Conservation (phyloP, 2,329 filamentous ascomycete species). For the Colletotrichum agaves region DNA sequence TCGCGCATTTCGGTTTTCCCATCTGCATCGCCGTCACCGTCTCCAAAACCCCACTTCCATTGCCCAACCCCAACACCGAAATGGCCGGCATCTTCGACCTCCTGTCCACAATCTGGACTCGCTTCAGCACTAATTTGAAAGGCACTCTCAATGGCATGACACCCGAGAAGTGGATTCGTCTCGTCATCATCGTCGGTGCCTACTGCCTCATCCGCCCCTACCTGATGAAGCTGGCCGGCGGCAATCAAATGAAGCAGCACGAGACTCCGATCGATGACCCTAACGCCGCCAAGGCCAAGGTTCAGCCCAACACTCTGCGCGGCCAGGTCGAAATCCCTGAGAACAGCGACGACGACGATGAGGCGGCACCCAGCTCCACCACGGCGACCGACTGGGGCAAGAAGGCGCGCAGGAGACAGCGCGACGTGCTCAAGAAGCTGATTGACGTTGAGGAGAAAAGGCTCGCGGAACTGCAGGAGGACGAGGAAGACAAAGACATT, state of each 20-base stretch:
- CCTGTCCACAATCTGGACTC: conserved; percentile 21
- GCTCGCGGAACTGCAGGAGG: conserved; percentile 65
- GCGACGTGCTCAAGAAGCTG: conserved; percentile 72
- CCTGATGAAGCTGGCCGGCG: conserved; percentile 73
- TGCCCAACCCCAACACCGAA: neutral
- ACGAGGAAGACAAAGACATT: conserved; percentile 80
- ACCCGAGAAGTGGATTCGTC: conserved; percentile 69
- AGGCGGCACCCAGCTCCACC: conserved; percentile 57
- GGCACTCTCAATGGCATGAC: conserved; percentile 62
- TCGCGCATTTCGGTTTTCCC: no score
- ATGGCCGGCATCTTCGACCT: conserved; percentile 31
- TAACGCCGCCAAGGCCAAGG: conserved; percentile 60
- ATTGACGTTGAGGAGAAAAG: conserved; percentile 71
- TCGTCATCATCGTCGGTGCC: conserved; percentile 76
- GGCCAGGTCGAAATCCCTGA: conserved; percentile 64
- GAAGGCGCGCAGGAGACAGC: conserved; percentile 76
- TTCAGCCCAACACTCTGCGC: conserved; percentile 74
- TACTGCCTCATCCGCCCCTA: conserved; percentile 82
- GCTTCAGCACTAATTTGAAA: conserved; percentile 57
- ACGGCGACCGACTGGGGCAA: conserved; percentile 73
- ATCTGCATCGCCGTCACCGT: neutral
- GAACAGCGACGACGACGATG: conserved; percentile 63
- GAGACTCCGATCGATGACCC: conserved; percentile 60
- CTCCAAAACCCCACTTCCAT: neutral
- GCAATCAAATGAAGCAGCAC: conserved; percentile 71